phyloP scores from a whole-genome alignment of 2,329 filamentous ascomycete genomes.

The Cladosporium velox region DNA sequence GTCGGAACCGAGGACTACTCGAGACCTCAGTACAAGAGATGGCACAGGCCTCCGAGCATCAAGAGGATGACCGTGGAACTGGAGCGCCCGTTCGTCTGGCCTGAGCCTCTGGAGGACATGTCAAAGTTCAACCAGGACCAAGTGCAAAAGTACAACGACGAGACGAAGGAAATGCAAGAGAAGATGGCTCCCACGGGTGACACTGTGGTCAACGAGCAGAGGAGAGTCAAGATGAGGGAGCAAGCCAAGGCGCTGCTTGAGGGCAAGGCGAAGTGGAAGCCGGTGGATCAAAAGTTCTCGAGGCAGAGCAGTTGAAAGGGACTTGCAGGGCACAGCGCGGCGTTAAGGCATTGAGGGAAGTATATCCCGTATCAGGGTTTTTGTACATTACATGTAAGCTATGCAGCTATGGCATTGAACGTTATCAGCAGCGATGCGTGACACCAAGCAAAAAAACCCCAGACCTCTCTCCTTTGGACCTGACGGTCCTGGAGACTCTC shows the following conservation, averaged over 20 bases:
- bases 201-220: constrained; percentile 43
- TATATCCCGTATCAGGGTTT: constrained; percentile 13
- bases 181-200: constrained; percentile 38
- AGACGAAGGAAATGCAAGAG: constrained; percentile 44
- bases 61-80: constrained; percentile 98
- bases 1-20: constrained; percentile 11
- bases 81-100: constrained; percentile 84
- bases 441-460: neutral
- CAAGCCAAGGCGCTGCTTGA: constrained; percentile 65
- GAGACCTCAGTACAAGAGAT: constrained; percentile 45
- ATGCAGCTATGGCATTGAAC: constrained; percentile 13
- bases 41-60: constrained; percentile 69
- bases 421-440: constrained; percentile 3
- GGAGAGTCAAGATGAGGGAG: constrained; percentile 51
- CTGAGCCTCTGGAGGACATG: constrained; percentile 60
- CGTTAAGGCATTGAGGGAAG: constrained; percentile 18
- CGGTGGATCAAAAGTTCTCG: constrained; percentile 20
- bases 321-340: constrained; percentile 16
- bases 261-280: constrained; percentile 62
- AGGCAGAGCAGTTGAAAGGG: constrained; percentile 1
- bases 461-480: neutral
- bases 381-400: constrained; percentile 21
- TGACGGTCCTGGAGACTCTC: neutral
- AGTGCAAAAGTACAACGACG: constrained; percentile 32
- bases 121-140: constrained; percentile 49